phyloP scores from a whole-genome alignment of 2,329 filamentous ascomycete species.

The Decorospora gaudefroyi region DNA sequence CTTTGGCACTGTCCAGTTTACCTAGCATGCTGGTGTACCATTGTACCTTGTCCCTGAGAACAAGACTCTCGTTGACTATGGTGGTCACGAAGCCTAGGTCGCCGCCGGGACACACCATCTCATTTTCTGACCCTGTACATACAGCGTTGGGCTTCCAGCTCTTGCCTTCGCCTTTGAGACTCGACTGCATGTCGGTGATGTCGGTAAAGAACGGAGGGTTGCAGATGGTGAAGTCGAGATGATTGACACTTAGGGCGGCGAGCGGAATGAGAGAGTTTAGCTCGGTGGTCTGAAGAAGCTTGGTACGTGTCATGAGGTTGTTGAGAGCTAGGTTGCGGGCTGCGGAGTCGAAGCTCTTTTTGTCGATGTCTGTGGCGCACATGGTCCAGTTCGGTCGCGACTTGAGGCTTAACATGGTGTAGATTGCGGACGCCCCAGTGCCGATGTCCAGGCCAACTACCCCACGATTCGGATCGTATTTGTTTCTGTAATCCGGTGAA shows the following conservation, averaged over 20 bases:
- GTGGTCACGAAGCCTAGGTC: conserved; percentile 74
- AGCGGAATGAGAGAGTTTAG: conserved; percentile 67
- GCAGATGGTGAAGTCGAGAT: conserved; percentile 83
- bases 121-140: conserved; percentile 74
- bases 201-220: conserved; percentile 96
- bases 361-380: conserved; percentile 70
- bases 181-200: conserved; percentile 66
- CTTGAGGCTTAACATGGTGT: conserved; percentile 77
- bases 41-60: conserved; percentile 63
- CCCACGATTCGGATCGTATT: conserved; percentile 55
- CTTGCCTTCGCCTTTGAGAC: conserved; percentile 65
- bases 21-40: conserved; percentile 96
- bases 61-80: conserved; percentile 71
- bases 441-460: conserved; percentile 81
- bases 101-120: conserved; percentile 84
- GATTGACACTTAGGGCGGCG: conserved; percentile 56
- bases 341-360: conserved; percentile 68
- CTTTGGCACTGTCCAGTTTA: conserved; percentile 69
- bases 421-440: conserved; percentile 89
- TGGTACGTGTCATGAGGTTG: conserved; percentile 65
- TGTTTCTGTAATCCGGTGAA: conserved; percentile 51
- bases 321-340: conserved; percentile 70
- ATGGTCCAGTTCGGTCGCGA: conserved; percentile 68
- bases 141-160: conserved; percentile 69
- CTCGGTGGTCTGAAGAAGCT: conserved; percentile 60